Percentiles rank a stretch among this genome's conserved stretches.
phyloP scores from a whole-genome alignment of 345 rosid genomes.

The Gossypium thurberi region DNA sequence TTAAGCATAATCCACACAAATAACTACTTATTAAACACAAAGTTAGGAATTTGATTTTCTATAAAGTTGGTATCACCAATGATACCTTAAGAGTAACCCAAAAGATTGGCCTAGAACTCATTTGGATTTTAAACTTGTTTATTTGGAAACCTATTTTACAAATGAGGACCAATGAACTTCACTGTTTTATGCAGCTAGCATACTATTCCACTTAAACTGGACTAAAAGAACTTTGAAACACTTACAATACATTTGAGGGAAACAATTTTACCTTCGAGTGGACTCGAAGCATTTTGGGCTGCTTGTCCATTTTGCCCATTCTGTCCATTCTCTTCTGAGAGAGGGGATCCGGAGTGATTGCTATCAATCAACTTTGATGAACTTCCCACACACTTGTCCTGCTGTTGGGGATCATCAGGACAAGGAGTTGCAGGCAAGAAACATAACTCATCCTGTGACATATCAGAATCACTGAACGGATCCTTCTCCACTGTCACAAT shows the following conservation, averaged over 20 bases:
- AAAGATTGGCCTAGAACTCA: background rate
- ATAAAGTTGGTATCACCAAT: background rate
- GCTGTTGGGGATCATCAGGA: constrained; percentile 69
- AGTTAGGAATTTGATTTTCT: background rate
- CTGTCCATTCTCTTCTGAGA: constrained; percentile 77
- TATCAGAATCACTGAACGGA: constrained; percentile 89
- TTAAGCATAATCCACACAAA: background rate
- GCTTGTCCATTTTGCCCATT: constrained; percentile 69
- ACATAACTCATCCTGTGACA: constrained; percentile 85
- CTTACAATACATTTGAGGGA: background rate
- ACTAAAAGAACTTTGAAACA: background rate
- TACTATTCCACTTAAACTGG: constrained; percentile 7
- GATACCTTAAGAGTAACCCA: background rate
- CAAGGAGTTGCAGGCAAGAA: constrained; percentile 90
- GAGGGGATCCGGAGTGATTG: constrained; percentile 71
- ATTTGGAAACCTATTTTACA: background rate
- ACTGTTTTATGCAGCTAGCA: background rate
- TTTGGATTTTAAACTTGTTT: background rate
- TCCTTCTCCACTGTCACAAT: constrained; percentile 79
- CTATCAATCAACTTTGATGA: constrained; percentile 59
- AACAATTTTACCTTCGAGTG: constrained; percentile 56
- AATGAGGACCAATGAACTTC: background rate
- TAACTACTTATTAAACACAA: background rate
- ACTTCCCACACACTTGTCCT: constrained; percentile 52
- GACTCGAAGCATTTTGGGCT: constrained; percentile 56